Evolutionary conservation across 352 stramenopile species (phyloP), one percentile per base, ranked within the genome.

Genomic region (Globisporangium viniferum): DNA sequence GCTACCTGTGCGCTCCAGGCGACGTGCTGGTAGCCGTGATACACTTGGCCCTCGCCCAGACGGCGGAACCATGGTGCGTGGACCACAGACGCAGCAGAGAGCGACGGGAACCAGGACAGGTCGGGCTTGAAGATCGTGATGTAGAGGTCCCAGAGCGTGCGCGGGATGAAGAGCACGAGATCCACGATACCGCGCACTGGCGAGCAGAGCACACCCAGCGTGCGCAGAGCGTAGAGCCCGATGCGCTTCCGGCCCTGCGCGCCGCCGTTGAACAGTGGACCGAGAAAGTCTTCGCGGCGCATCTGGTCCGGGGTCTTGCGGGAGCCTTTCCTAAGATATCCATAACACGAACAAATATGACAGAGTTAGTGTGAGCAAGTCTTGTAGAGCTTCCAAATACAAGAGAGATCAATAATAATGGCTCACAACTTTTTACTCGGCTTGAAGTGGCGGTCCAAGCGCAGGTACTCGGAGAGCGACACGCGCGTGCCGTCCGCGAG

Each of bases 401-500:
- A 35, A 18, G 27, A 24, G 27, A 2, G 10, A 44, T 12, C 0
- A n/a, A n/a, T n/a, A 57, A 61, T 54, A 59, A 75, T 27, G 60
- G 73, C 68, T 62, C 72, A 79, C 74, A 87, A 88, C 79, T 69
- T 89, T 73, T 84, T 88, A 63, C 67, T 76, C 46, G 69, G 33
- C 3, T 46, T 49, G 29, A 39, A 39, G 56, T 69, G 44, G 64
- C 78, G 76, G 35, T 80, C 67, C 73, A 90, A 77, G 55, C 82
- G 83, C 27, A 93, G 57, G 64, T 91, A 93, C 27, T 90, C 83
- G 8, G 76, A 67, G 0, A 93, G 72, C 56, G 81, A 81, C 35
- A 92, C 60, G 24, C 70, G 73, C 3, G 82, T 90, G 24, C 83
- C 79, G 29, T 91, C 85, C 0, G 80, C 61, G n/a, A 93, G 68